A percentile compares a stretch with the other conserved stretches of the same genome.
Evolutionary conservation across 2,329 filamentous ascomycete species (phyloP).

Genomic region (Cladophialophora carrionii): DNA sequence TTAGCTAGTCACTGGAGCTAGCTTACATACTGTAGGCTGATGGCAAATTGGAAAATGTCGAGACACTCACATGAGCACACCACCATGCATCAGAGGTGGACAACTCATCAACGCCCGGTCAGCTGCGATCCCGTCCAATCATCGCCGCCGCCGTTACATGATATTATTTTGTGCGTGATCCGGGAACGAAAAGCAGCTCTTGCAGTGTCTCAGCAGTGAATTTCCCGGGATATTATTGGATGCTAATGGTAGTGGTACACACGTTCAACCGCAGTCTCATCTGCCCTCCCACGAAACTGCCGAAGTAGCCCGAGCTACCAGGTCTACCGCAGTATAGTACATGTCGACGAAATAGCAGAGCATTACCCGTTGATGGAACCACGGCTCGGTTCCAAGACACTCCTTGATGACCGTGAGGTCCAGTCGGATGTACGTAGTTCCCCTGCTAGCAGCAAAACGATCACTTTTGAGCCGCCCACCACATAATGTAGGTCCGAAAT

Average conservation of each 20-base stretch:
- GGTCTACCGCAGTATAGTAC: conserved; percentile 14
- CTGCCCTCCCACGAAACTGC: background rate
- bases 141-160: conserved; percentile 4
- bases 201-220: background rate
- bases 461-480: conserved; percentile 21
- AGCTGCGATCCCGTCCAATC: conserved; percentile 8
- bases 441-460: conserved; percentile 2
- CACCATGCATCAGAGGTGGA: conserved; percentile 16
- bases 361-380: conserved; percentile 9
- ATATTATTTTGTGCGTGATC: conserved; percentile 8
- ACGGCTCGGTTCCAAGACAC: conserved; percentile 6
- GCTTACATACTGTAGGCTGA: background rate
- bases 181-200: background rate
- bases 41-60: background rate
- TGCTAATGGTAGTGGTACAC: conserved; percentile 18
- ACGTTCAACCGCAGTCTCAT: conserved; percentile 1
- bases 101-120: conserved; percentile 11
- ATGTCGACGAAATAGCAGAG: conserved; percentile 11
- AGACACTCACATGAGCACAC: conserved; percentile 20
- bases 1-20: no score
- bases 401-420: conserved; percentile 8
- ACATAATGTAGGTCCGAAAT: conserved; percentile 10
- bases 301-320: conserved; percentile 19
- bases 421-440: conserved; percentile 14
- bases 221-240: conserved; percentile 6